Evolutionary conservation across 352 stramenopile genomes (phyloP), one percentile per base, ranked within the genome.

Genomic region (Phytopythium sindhum): DNA sequence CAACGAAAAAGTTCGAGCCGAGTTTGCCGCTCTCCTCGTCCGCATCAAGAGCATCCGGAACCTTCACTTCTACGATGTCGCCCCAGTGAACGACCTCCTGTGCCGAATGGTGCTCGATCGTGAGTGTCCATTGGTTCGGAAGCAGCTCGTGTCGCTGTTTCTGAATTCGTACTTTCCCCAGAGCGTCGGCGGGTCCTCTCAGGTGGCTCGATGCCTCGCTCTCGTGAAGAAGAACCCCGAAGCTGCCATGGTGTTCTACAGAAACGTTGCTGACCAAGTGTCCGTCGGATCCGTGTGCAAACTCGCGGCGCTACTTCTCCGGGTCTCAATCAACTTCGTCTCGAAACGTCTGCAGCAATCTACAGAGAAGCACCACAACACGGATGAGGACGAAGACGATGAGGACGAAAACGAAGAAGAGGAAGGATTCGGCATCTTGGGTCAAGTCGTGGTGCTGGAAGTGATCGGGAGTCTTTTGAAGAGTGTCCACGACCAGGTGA

Each of bases 121-220:
- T 6, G 77, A 81, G 24, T 77, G 69, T 7, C 69, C 74, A 9
- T 28, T 80, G 29, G 81, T 91, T 17, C 74, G 82, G 51, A 93
- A 93, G 42, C 81, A 92, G 44, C 80, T 96, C 33, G 76, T 93
- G 19, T 77, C 88, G 5, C 72, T 96, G 19, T 96, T 96, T 41
- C 63, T 93, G 26, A 94, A 94, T 61, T 96, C 88, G 21, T 96
- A 96, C 64, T 96, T 96, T 44, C 88, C 88, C 33, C 88, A 93
- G 61, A 84, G 81, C 28, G 86, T 90, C 10, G 80, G 80, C 41
- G 87, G 86, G 6, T 90, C 84, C 10, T 93, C 85, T 1, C 87
- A 96, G 67, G 81, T 96, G 4, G 87, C 87, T 41, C 87, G 87
- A 37, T 91, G 81, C 53, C 73, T 96, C 14, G 78, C 81, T 17